Evolutionary conservation across 495 filamentous ascomycete species (phyloP).

Genomic region (Talaromyces stipitatus): DNA sequence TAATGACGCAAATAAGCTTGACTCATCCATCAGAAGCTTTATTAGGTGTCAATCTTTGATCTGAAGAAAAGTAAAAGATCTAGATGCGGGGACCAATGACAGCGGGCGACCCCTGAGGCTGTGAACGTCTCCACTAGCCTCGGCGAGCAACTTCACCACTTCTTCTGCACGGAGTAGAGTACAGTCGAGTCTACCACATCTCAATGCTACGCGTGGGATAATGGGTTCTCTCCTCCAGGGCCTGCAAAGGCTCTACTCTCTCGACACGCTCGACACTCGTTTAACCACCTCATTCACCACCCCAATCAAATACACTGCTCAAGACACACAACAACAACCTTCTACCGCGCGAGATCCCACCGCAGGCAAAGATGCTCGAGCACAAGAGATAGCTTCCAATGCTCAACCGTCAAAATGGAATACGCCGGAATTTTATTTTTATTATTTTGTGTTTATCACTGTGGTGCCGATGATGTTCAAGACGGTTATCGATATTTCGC

Average conservation of each 20-base stretch:
- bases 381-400: constrained; percentile 35
- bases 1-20: too few species aligned
- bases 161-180: neutral
- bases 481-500: constrained; percentile 75
- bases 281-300: constrained; percentile 67
- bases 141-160: neutral
- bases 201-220: constrained; percentile 19
- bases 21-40: too few species aligned
- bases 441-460: constrained; percentile 62
- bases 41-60: too few species aligned
- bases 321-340: constrained; percentile 18
- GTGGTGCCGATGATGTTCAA: constrained; percentile 88
- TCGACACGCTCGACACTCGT: constrained; percentile 90
- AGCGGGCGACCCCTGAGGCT: neutral
- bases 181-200: neutral
- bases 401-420: constrained; percentile 64
- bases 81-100: neutral
- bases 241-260: constrained; percentile 58
- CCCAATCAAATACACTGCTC: constrained; percentile 49
- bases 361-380: constrained; percentile 37
- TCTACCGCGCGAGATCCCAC: constrained; percentile 17
- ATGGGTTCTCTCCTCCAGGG: constrained; percentile 29
- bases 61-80: too few species aligned
- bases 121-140: neutral
- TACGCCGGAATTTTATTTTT: constrained; percentile 78